Evolutionary conservation across 495 filamentous ascomycete species (phyloP), one percentile per base, ranked within the genome.

Genomic region (Neurospora africana): DNA sequence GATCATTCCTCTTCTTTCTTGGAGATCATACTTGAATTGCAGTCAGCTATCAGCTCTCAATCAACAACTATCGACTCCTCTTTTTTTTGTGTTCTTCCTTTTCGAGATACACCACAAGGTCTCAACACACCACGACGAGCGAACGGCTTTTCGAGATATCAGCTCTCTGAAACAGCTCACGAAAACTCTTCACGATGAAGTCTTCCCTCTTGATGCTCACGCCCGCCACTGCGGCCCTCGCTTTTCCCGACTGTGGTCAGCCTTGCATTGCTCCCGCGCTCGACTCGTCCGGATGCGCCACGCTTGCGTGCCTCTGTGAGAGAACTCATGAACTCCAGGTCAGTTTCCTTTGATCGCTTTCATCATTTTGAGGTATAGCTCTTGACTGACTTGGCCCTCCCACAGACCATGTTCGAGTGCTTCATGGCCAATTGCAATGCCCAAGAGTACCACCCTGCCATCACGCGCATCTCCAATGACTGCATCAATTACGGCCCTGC

Each of bases 401-500:
- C 3, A 39, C 70, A 78, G 77, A 68, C 72, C 47, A 69, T 78
- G 33, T 68, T 78, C 33, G 70, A 74, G 58, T 78, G 77, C 35
- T 65, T 78, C 71, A 75, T 75, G 44, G 70, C 72, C 61, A 74
- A 72, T 27, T 78, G 77, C 70, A 71, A 78, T 53, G 75, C 77
- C 40, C 74, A 74, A 23, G 72, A 68, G 33, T 77, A 78, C 38
- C 69, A 69, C 9, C 70, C 71, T 23, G 72, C 74, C 38, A 61
- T 76, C 70, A 74, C 75, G 35, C 11, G 73, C 2, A 69, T 76
- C 47, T 68, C 72, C 30, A 69, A 65, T 4, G 39, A 69, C n/a
- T 86, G 84, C 73, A 81, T 81, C 82, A 82, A 82, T 27, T 82
- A 83, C 65, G 81, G 81, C 30, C 78, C 76, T 40, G 78, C 83